Evolutionary conservation across 495 filamentous ascomycete species (phyloP), one percentile per base, ranked within the genome.

Genomic region (Neurospora hispaniola): DNA sequence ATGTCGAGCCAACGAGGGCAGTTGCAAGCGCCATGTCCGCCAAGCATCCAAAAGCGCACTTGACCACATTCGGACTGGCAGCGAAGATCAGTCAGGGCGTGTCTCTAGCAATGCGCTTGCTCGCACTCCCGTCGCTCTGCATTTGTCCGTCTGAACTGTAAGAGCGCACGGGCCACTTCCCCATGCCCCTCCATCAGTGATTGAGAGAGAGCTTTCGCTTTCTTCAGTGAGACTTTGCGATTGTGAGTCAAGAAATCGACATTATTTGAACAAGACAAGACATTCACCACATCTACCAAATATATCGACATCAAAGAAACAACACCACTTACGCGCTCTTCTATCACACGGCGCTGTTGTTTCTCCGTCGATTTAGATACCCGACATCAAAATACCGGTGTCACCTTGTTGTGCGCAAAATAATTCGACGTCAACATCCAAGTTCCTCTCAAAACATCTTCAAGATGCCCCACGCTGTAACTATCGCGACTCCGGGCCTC

Each of bases 401-500:
- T 62, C 54, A 62, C 54, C 23, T 8, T 2, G 16, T 62, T 62
- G 23, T 62, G 12, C 54, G 23, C 54, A 14, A 54, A 54, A 54
- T 23, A 54, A 23, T n/a, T 20, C 69, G 35, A 39, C 69, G 3
- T 20, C 35, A 1, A 38, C 48, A 59, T 40, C 43, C 43, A 3
- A 54, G 72, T 72, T 62, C 12, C 54, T 62, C 23, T 27, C 3
- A 14, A 59, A 59, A 14, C 12, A 23, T 46, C 41, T 41, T 74
- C 76, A 77, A 72, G 43, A 92, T 92, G 90, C 91, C 91, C 79
- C 90, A 91, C 82, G 89, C 89, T 43, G 85, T 86, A 40, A 85
- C 89, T 27, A 89, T 93, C 78, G 90, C 92, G 70, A 84, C 88
- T 5, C 89, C 90, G 72, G 94, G 94, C 79, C 93, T 98, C 74